Evolutionary conservation across 2,329 filamentous ascomycete genomes (phyloP), one percentile per base, ranked within the genome.

Genomic region (Alternaria infectoria): DNA sequence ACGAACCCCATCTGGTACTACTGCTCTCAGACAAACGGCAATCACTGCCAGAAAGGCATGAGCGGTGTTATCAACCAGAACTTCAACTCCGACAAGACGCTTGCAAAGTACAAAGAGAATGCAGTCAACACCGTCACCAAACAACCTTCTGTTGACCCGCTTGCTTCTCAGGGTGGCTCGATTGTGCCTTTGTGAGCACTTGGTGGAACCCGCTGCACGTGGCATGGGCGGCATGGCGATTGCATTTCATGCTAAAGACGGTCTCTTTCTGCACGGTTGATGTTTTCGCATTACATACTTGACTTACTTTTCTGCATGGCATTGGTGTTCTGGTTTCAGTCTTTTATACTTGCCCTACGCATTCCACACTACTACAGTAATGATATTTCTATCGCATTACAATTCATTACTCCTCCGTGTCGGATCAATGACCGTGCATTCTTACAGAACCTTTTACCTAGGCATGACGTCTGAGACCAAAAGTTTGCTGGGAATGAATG

Each of bases 1-100:
- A 88, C 86, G 50, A 88, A 85, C 28, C 91, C 92, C n/a, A 84
- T 93, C 70, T 95, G 92, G 91, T 81, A 91, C 65, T 94, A 90
- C 84, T 94, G 91, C 81, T 87, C 86, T 25, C 89, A 93, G 80
- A 87, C 79, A 36, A 86, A 83, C 68, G 73, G 70, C 0, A 64
- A 71, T 10, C 92, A 95, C 81, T 95, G 92, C 80, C 86, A 93
- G 80, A 83, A 76, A 52, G 90, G 90, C 58, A 93, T 93, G 90
- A 84, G 84, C 58, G 89, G 91, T 82, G 90, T 92, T 15, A 88
- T 93, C 74, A 93, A 93, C 80, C 73, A 75, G 71, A 68, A 75
- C 58, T 75, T 77, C 52, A 58, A 69, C 30, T 45, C 54, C 3
- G 62, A 67, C 3, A 75, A 75, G 61, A 77, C 74, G 8, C 62